These are phyloP conservation scores for Aspergillus panamensis DNA, from an alignment of 495 filamentous ascomycete genomes.

Conservation along the genomic window DNA sequence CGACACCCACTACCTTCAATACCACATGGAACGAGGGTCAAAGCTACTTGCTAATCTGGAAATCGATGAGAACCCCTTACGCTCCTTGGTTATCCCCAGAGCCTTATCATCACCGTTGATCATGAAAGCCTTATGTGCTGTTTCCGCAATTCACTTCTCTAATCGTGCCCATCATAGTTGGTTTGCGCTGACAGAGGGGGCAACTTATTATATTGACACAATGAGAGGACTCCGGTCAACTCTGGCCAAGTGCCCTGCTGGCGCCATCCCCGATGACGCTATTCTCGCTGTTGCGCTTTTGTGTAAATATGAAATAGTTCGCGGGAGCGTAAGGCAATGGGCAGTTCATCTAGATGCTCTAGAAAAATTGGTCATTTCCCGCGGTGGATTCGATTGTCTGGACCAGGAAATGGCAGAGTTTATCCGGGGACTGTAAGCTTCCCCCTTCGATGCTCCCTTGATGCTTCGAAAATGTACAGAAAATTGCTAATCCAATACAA, in stretches of 20 bases:
- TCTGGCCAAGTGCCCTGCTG: slow-evolving; percentile 23
- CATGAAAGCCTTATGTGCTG: slow-evolving; percentile 42
- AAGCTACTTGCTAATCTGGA: slow-evolving; percentile 42
- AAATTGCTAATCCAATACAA: neutral
- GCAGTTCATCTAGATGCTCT: slow-evolving; percentile 40
- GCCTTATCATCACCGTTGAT: slow-evolving; percentile 43
- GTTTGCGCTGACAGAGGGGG: slow-evolving; percentile 32
- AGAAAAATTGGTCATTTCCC: slow-evolving; percentile 37
- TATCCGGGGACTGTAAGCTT: slow-evolving; percentile 38
- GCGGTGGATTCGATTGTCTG: slow-evolving; percentile 36
- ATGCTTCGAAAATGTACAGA: neutral
- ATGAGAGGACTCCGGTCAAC: slow-evolving; percentile 35
- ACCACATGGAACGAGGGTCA: slow-evolving; percentile 41
- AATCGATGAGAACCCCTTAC: slow-evolving; percentile 40
- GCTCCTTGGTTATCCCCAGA: slow-evolving; percentile 40
- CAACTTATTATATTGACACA: slow-evolving; percentile 37
- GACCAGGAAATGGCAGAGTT: slow-evolving; percentile 37
- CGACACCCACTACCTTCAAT: slow-evolving; percentile 45
- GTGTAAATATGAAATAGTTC: slow-evolving; percentile 45
- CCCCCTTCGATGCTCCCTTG: neutral
- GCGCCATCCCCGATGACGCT: slow-evolving; percentile 31
- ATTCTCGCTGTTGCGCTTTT: slow-evolving; percentile 42
- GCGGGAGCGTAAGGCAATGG: slow-evolving; percentile 45
- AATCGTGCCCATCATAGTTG: slow-evolving; percentile 32
- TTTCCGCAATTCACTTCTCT: slow-evolving; percentile 43